Conservation (phyloP, 768 basidiomycete genomes). For the Mycena floridula region DNA sequence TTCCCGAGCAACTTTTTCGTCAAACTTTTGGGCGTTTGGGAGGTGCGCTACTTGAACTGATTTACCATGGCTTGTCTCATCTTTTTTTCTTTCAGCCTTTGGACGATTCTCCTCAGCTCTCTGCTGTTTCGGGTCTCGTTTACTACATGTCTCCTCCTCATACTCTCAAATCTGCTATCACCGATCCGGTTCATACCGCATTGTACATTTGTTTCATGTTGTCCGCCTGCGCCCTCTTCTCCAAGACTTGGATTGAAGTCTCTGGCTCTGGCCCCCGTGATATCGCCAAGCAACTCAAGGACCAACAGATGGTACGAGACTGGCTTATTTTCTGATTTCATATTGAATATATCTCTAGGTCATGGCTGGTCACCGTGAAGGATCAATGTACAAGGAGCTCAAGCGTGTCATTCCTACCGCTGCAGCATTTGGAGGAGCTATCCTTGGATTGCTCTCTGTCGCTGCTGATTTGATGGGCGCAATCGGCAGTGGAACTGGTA, state of each 20-base stretch:
- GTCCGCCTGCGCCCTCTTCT: slow-evolving; percentile 92
- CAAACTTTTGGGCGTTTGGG: slow-evolving; percentile 92
- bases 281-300: slow-evolving; percentile 96
- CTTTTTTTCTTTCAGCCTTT: slow-evolving; percentile 60
- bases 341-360: too few species aligned
- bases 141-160: slow-evolving; percentile 99
- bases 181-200: slow-evolving; percentile 91
- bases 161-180: slow-evolving; percentile 78
- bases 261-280: slow-evolving; percentile 94
- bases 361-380: slow-evolving; percentile 90
- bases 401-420: slow-evolving; percentile 98
- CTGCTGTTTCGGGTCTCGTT: slow-evolving; percentile 84
- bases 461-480: slow-evolving; percentile 94
- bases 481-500: slow-evolving; percentile 92
- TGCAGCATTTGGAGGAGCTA: slow-evolving; percentile 96
- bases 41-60: slow-evolving; percentile 52
- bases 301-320: slow-evolving; percentile 96
- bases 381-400: slow-evolving; percentile 98
- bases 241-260: slow-evolving; percentile 99
- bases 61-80: background rate
- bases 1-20: slow-evolving; percentile 93
- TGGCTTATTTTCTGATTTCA: too few species aligned
- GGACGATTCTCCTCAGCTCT: slow-evolving; percentile 90
- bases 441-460: slow-evolving; percentile 86
- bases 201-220: slow-evolving; percentile 92